Evolutionary conservation across 2,329 filamentous ascomycete species (phyloP).

Genomic region (Monilinia laxa): DNA sequence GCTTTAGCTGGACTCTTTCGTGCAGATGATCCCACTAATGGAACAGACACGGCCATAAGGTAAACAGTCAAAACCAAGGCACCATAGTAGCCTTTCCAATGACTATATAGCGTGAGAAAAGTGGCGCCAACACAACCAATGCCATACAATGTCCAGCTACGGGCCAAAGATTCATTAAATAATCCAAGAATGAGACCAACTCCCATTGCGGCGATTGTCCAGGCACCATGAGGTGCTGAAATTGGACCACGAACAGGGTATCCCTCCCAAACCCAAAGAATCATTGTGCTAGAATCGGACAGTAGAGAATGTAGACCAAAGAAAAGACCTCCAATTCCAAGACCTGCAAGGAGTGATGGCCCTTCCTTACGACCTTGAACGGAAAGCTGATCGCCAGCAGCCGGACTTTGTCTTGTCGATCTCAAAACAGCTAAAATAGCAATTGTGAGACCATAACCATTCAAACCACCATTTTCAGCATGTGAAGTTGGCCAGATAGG

Average conservation of each 20-base stretch:
- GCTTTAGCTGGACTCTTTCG: constrained; percentile 74
- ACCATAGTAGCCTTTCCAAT: constrained; percentile 91
- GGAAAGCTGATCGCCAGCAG: constrained; percentile 43
- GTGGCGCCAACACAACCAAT: constrained; percentile 77
- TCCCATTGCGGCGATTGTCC: constrained; percentile 85
- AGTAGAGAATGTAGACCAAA: constrained; percentile 91
- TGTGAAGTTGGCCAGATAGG: constrained; percentile 96
- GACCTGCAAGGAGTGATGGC: constrained; percentile 67
- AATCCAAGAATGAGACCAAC: constrained; percentile 74
- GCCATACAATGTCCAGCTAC: constrained; percentile 77
- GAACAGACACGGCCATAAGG: constrained; percentile 74
- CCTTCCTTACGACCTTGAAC: constrained; percentile 59
- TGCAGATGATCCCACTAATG: constrained; percentile 72
- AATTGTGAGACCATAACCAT: constrained; percentile 75
- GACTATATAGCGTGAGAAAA: constrained; percentile 69
- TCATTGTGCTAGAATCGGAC: constrained; percentile 98
- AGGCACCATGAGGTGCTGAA: constrained; percentile 83
- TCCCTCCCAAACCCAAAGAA: constrained; percentile 96
- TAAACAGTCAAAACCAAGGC: constrained; percentile 75
- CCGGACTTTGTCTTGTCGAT: constrained; percentile 67
- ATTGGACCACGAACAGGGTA: constrained; percentile 88
- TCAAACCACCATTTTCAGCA: constrained; percentile 85
- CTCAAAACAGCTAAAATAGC: constrained; percentile 73
- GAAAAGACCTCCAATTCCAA: constrained; percentile 79
- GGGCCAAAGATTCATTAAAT: constrained; percentile 66